phyloP scores from a whole-genome alignment of 805 yeast species.

The Teunomyces tritomae region DNA sequence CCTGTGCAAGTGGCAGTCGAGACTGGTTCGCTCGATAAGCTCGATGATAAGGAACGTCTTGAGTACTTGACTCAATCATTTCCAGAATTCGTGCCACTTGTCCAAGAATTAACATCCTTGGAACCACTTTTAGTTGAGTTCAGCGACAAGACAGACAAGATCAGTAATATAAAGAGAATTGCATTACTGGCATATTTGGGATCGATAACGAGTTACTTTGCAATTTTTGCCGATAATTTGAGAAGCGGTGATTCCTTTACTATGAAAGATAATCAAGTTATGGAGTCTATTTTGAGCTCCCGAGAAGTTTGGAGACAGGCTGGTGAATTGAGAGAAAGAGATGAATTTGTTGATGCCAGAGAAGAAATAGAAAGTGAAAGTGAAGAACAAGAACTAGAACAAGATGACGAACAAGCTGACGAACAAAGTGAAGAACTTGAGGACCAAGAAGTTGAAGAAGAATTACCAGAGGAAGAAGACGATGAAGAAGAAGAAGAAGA shows the following conservation, averaged over 20 bases:
- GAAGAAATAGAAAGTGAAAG: background rate
- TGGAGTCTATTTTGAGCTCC: constrained; percentile 79
- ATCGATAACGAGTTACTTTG: constrained; percentile 73
- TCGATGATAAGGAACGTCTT: constrained; percentile 54
- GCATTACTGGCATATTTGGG: constrained; percentile 82
- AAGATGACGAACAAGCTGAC: background rate
- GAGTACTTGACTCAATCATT: constrained; percentile 57
- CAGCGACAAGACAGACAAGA: constrained; percentile 6
- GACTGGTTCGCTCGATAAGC: constrained; percentile 11
- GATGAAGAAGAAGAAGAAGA: constrained; percentile 16
- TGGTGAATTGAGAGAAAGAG: constrained; percentile 41
- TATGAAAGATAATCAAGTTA: constrained; percentile 85
- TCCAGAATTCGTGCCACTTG: constrained; percentile 82
- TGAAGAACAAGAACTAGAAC: background rate
- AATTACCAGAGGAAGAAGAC: constrained; percentile 17
- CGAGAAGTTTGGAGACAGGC: constrained; percentile 92
- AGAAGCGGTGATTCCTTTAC: constrained; percentile 52
- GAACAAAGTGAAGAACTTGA: constrained; percentile 11
- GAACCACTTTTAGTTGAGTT: constrained; percentile 38
- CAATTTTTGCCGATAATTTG: constrained; percentile 61
- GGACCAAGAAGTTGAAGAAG: constrained; percentile 22
- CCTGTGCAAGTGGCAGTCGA: constrained; percentile 13
- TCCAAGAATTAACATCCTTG: constrained; percentile 54
- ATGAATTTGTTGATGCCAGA: constrained; percentile 4
- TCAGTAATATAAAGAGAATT: constrained; percentile 50